These are phyloP conservation scores for Nephelium lappaceum DNA, from an alignment of 345 rosid species.

Conservation along the genomic window DNA sequence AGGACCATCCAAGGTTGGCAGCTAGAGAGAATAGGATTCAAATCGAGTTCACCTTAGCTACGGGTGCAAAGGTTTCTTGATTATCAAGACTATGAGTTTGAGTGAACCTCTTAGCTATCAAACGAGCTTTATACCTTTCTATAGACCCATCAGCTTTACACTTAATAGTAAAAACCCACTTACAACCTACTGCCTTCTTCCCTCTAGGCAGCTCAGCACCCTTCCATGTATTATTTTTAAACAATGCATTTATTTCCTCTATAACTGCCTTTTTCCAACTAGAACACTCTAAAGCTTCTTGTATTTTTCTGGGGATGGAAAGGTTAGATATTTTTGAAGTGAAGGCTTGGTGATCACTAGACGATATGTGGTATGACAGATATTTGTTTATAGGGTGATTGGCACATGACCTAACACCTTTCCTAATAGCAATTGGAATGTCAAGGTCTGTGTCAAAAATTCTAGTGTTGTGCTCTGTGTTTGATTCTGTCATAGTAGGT, in stretches of 20 bases:
- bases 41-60: too few species aligned
- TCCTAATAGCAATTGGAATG: not conserved
- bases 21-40: too few species aligned
- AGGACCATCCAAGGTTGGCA: too few species aligned
- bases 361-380: not conserved
- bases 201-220: not conserved
- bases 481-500: too few species aligned
- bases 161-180: not conserved
- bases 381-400: not conserved
- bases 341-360: not conserved
- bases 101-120: not conserved
- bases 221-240: not conserved
- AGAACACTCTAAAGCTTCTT: not conserved
- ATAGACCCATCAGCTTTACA: not conserved
- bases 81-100: not conserved
- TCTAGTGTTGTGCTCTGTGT: too few species aligned
- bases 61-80: not conserved
- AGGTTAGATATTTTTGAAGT: not conserved
- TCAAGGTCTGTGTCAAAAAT: not conserved
- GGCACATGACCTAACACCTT: not conserved
- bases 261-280: not conserved
- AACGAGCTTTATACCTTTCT: not conserved
- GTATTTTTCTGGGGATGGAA: not conserved
- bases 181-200: not conserved
- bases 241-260: not conserved